These are phyloP conservation scores for Prunus yedoensis DNA, from an alignment of 331 rosid genomes.

Conservation along the genomic window DNA sequence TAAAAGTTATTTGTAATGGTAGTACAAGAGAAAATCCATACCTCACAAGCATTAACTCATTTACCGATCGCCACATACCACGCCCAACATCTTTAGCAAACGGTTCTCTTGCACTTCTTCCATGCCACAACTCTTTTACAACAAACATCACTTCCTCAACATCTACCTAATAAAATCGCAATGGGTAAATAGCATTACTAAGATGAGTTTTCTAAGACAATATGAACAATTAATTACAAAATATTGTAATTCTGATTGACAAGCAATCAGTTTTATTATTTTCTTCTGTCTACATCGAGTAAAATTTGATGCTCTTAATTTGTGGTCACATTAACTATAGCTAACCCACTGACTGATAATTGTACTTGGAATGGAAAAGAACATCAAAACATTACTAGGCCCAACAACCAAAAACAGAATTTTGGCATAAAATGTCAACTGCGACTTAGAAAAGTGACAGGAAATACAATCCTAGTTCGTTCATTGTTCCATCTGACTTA, in stretches of 20 bases:
- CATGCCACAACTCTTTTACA: constrained; percentile 91
- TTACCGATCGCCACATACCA: constrained; percentile 92
- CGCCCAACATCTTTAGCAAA: constrained; percentile 76
- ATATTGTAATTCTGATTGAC: background rate
- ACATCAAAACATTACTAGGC: background rate
- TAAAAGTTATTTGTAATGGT: background rate
- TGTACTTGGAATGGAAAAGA: background rate
- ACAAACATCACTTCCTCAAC: constrained; percentile 91
- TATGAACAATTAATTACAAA: background rate
- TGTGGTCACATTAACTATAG: background rate
- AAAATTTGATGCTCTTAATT: background rate
- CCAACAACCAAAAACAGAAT: background rate
- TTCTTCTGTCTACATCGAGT: background rate
- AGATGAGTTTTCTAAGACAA: background rate
- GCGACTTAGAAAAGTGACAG: background rate
- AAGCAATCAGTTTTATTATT: background rate
- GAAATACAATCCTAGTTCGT: background rate
- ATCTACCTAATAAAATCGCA: constrained; percentile 59
- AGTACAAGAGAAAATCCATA: constrained; percentile 26
- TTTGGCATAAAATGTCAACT: background rate
- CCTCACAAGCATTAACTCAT: constrained; percentile 96
- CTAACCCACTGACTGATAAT: background rate
- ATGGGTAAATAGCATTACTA: background rate
- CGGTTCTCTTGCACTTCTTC: constrained; percentile 87
- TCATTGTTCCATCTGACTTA: background rate